These are phyloP conservation scores for Effrenium voratum DNA, from an alignment of 73 alveolate genomes.

Conservation along the genomic window DNA sequence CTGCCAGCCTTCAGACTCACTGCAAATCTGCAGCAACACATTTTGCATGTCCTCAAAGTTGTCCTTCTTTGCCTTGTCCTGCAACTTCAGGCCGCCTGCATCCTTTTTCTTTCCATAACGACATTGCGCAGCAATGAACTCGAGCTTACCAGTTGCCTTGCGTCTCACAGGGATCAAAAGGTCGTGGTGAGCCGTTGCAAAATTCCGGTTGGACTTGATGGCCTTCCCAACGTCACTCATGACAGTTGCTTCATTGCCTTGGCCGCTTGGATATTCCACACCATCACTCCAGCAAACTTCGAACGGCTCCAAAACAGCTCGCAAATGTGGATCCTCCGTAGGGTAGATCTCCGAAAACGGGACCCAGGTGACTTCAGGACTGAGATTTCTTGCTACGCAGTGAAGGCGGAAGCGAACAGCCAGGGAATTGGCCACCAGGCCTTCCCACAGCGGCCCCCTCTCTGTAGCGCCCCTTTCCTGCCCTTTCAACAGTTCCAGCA, in stretches of 20 bases:
- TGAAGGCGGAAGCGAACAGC: conserved; percentile 36
- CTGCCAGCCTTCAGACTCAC: conserved; percentile 16
- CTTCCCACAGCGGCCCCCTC: conserved; percentile 62
- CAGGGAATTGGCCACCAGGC: conserved; percentile 39
- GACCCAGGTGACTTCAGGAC: conserved; percentile 17
- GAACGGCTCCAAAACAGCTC: conserved; percentile 28
- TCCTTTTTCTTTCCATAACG: conserved; percentile 26
- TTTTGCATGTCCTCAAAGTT: conserved; percentile 33
- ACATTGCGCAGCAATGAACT: conserved; percentile 64
- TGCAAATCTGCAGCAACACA: conserved; percentile 35
- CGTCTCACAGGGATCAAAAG: conserved; percentile 42
- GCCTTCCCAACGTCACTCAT: conserved; percentile 29
- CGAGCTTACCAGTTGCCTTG: background rate
- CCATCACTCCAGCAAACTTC: conserved; percentile 71
- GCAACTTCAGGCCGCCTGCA: conserved; percentile 32
- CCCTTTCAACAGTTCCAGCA: background rate
- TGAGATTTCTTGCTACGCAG: background rate
- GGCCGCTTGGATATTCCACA: conserved; percentile 14
- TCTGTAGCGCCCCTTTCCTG: background rate
- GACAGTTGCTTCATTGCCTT: conserved; percentile 70
- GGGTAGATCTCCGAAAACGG: conserved; percentile 52
- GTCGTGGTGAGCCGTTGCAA: conserved; percentile 46
- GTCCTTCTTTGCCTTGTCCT: conserved; percentile 32
- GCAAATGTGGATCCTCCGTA: conserved; percentile 22
- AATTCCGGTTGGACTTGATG: conserved; percentile 9